Evolutionary conservation across 2,329 filamentous ascomycete species (phyloP).

Genomic region (Madurella fahalii): DNA sequence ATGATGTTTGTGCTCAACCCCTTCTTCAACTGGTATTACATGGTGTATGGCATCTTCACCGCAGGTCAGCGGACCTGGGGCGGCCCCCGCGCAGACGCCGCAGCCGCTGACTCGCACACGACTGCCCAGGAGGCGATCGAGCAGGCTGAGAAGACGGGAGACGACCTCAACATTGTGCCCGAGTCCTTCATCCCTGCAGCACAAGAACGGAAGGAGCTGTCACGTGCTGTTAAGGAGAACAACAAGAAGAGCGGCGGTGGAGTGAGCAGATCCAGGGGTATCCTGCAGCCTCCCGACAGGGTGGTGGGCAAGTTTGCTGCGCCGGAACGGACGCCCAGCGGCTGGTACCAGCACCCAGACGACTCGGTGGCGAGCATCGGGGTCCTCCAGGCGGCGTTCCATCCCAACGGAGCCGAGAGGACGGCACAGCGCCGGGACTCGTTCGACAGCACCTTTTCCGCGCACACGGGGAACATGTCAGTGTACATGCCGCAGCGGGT

Average conservation of each 20-base stretch:
- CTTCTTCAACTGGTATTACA: slow-evolving; percentile 98
- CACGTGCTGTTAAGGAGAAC: slow-evolving; percentile 23
- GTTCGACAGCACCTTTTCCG: slow-evolving; percentile 61
- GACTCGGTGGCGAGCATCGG: slow-evolving; percentile 59
- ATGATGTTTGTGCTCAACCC: slow-evolving; percentile 94
- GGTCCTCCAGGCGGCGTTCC: slow-evolving; percentile 24
- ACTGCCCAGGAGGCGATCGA: slow-evolving; percentile 82
- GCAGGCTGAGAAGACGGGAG: slow-evolving; percentile 69
- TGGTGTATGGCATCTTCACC: slow-evolving; percentile 95
- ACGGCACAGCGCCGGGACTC: slow-evolving; percentile 55
- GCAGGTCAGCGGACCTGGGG: slow-evolving; percentile 95
- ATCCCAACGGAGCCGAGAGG: slow-evolving; percentile 32
- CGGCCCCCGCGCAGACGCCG: slow-evolving; percentile 85
- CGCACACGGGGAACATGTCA: slow-evolving; percentile 52
- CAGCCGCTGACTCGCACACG: slow-evolving; percentile 68
- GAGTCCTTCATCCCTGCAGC: slow-evolving; percentile 72
- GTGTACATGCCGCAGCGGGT: slow-evolving; percentile 65
- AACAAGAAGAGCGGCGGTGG: slow-evolving; percentile 32
- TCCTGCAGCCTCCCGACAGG: slow-evolving; percentile 66
- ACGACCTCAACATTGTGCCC: slow-evolving; percentile 85
- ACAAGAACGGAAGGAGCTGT: slow-evolving; percentile 34
- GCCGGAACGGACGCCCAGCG: slow-evolving; percentile 62
- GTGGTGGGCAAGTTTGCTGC: slow-evolving; percentile 77
- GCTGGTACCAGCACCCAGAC: slow-evolving; percentile 66
- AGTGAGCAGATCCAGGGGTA: slow-evolving; percentile 49